Evolutionary conservation across 108 stramenopile species (phyloP), one percentile per base, ranked within the genome.

Genomic region (Discostella stelligeroides): DNA sequence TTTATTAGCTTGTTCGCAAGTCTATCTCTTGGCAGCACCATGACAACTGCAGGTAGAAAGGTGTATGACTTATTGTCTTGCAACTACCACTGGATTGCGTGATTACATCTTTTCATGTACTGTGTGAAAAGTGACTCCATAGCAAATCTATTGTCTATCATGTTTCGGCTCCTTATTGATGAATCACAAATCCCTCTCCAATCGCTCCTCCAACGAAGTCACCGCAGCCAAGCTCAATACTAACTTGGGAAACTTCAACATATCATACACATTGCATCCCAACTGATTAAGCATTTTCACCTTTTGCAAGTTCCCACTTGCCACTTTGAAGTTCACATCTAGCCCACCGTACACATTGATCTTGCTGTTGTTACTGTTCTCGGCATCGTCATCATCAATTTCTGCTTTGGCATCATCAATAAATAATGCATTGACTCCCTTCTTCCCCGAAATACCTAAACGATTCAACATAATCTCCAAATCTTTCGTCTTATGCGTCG

Each of bases 161-260:
- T n/a, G n/a, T n/a, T n/a, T n/a, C n/a, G n/a, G n/a, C n/a, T 1
- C 5, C 45, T 17, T 46, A 1, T 2, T 46, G 17, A 46, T 46
- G 45, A 17, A 42, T 45, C 7, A 40, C 41, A 67, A 42, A 40
- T 67, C 50, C 50, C 28, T 66, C 64, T 82, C 80, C 70, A 87
- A 76, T 58, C 86, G 60, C 20, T 65, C 64, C 59, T 94, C 92
- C 42, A 94, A 62, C 50, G 85, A 43, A 57, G 78, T 57, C 37
- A 94, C 46, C 23, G 90, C 92, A 17, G 60, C 63, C 69, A 94
- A 65, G 18, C 84, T 85, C 37, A 94, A 27, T 28, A 94, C 64
- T 12, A 94, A 62, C 65, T 90, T 91, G 50, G 87, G 85, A 50
- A 84, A 82, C 77, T 91, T 91, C 51, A 94, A 66, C 57, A 88